Percentiles rank a stretch among this genome's conserved stretches.
These are phyloP conservation scores for Macrophomina pseudophaseolina DNA, from an alignment of 2,329 filamentous ascomycete genomes.

Conservation along the genomic window DNA sequence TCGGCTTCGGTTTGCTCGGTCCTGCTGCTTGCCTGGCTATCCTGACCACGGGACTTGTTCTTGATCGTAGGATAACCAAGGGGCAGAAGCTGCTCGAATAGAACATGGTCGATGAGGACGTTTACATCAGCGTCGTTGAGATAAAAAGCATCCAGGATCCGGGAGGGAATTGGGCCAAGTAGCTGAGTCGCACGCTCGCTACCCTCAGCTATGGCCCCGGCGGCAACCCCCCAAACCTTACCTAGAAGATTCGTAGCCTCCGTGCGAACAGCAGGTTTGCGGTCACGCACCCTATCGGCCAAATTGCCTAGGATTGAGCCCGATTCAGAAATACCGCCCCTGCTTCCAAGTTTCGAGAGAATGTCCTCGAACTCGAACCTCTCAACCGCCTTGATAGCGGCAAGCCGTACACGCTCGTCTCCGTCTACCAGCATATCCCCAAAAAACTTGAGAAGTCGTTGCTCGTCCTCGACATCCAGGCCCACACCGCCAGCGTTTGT, in stretches of 20 bases:
- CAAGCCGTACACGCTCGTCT: constrained; percentile 88
- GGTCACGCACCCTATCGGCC: constrained; percentile 87
- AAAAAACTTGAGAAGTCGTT: constrained; percentile 72
- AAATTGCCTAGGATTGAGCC: constrained; percentile 82
- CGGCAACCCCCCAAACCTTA: constrained; percentile 91
- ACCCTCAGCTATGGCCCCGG: constrained; percentile 82
- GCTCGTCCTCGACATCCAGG: constrained; percentile 81
- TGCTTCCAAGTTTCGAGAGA: constrained; percentile 77
- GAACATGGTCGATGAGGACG: constrained; percentile 78
- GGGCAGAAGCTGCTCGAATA: constrained; percentile 88
- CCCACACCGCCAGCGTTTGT: constrained; percentile 92
- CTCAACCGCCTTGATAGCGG: constrained; percentile 84
- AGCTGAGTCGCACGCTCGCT: constrained; percentile 76
- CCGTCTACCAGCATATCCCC: constrained; percentile 82
- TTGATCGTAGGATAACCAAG: constrained; percentile 81
- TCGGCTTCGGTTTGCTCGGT: constrained; percentile 57
- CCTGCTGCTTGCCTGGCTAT: constrained; percentile 57
- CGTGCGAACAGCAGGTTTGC: constrained; percentile 77
- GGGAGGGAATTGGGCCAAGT: constrained; percentile 81
- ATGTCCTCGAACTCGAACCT: constrained; percentile 81
- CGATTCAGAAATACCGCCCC: constrained; percentile 74
- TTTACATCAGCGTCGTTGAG: constrained; percentile 89
- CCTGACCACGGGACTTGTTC: constrained; percentile 59
- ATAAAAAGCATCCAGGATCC: constrained; percentile 86
- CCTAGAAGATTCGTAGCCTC: constrained; percentile 85